Conservation (phyloP, 1,284 basidiomycete genomes). For the Lentinula novae-zelandiae region DNA sequence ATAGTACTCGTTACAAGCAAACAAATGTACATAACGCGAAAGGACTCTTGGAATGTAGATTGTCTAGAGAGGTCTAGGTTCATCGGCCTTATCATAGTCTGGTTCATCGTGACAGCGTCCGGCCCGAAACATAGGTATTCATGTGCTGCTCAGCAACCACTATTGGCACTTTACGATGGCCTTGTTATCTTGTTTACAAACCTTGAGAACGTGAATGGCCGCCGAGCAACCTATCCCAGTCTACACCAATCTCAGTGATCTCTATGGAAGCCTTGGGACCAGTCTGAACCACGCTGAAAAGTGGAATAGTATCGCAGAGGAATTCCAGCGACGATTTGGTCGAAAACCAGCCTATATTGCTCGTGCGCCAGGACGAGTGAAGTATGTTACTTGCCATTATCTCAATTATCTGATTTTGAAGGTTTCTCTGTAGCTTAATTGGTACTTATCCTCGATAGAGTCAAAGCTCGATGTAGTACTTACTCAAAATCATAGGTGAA, state of each 20-base stretch:
- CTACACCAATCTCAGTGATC: conserved; percentile 56
- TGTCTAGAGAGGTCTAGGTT: too few species aligned
- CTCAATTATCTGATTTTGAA: background rate
- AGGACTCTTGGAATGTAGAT: too few species aligned
- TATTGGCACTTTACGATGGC: background rate
- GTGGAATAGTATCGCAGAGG: conserved; percentile 61
- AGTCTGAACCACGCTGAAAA: conserved; percentile 59
- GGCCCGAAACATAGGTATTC: background rate
- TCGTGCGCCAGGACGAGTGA: conserved; percentile 83
- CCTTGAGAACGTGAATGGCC: background rate
- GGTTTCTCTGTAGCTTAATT: conserved; percentile 28
- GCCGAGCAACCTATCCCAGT: conserved; percentile 51
- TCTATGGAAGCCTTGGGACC: conserved; percentile 54
- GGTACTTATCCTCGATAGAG: conserved; percentile 20
- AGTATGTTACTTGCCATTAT: conserved; percentile 46
- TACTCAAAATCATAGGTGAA: conserved; percentile 52
- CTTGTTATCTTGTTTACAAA: background rate
- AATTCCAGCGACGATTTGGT: conserved; percentile 67
- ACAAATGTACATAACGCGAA: too few species aligned
- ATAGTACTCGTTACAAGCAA: too few species aligned
- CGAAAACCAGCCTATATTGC: conserved; percentile 66
- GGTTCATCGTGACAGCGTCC: background rate
- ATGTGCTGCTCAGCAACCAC: background rate
- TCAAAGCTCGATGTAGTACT: background rate
- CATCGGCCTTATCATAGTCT: too few species aligned